Evolutionary conservation across 805 yeast species (phyloP).

Genomic region (Candida krabiensis): DNA sequence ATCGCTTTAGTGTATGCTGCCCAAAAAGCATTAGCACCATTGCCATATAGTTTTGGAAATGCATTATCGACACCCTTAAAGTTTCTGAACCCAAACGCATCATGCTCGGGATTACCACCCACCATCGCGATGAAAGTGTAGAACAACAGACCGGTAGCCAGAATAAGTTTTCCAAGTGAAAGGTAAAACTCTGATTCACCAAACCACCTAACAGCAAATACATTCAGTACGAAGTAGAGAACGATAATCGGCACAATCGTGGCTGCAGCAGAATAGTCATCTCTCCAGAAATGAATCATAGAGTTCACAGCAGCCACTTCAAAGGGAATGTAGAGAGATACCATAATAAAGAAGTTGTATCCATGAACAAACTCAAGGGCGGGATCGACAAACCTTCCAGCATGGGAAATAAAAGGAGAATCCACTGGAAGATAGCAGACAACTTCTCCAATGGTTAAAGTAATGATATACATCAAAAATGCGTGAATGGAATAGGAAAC

Average conservation of each 20-base stretch:
- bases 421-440: conserved; percentile 73
- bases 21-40: conserved; percentile 67
- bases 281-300: conserved; percentile 78
- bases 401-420: conserved; percentile 74
- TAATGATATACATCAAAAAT: conserved; percentile 59
- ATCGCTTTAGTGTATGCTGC: conserved; percentile 69
- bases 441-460: conserved; percentile 75
- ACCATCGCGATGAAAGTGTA: conserved; percentile 82
- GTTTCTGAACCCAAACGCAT: conserved; percentile 33
- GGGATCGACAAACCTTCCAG: conserved; percentile 74
- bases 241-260: conserved; percentile 65
- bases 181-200: conserved; percentile 86
- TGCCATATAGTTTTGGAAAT: conserved; percentile 53
- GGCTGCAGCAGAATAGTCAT: conserved; percentile 70
- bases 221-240: conserved; percentile 60
- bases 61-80: conserved; percentile 33
- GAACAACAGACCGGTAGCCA: conserved; percentile 72
- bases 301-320: conserved; percentile 81
- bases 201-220: conserved; percentile 71
- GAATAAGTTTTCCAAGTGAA: conserved; percentile 67
- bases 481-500: conserved; percentile 71
- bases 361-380: conserved; percentile 75
- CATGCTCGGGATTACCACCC: conserved; percentile 82
- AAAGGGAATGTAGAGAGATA: conserved; percentile 76
- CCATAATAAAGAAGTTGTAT: conserved; percentile 77